phyloP scores from a whole-genome alignment of 805 yeast species.

The Tetrapisispora arboricola region DNA sequence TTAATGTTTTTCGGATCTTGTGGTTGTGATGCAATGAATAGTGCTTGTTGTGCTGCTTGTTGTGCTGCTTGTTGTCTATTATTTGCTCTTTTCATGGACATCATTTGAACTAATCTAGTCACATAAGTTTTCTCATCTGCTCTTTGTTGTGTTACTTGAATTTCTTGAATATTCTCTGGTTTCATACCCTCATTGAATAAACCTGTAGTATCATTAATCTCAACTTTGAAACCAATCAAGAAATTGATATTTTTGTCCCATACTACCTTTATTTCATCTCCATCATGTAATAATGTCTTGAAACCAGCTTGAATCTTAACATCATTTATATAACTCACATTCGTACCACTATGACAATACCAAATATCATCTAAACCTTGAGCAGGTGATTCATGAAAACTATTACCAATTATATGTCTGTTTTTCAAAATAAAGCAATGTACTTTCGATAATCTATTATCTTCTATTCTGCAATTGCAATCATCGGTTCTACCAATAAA shows the following conservation, averaged over 20 bases:
- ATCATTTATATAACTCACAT: conserved; percentile 65
- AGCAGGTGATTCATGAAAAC: conserved; percentile 60
- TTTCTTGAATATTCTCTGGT: conserved; percentile 7
- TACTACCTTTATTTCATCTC: conserved; percentile 58
- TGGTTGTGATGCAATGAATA: not conserved
- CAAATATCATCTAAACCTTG: conserved; percentile 66
- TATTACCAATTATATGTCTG: conserved; percentile 48
- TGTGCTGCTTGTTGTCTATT: not conserved
- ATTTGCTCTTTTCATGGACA: conserved; percentile 13
- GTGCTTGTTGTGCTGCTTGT: not conserved
- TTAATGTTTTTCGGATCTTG: not conserved
- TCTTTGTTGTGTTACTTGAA: conserved; percentile 15
- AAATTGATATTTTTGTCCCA: conserved; percentile 46
- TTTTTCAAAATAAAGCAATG: conserved; percentile 65
- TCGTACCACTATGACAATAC: conserved; percentile 72
- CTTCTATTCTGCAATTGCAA: conserved; percentile 53
- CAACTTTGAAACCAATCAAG: conserved; percentile 43
- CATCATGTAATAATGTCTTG: conserved; percentile 50
- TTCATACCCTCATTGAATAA: conserved; percentile 42
- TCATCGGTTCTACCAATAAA: conserved; percentile 64
- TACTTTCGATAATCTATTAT: conserved; percentile 69
- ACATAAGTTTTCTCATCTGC: conserved; percentile 18
- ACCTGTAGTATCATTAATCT: conserved; percentile 53
- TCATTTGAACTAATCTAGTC: conserved; percentile 14
- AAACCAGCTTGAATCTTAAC: conserved; percentile 48